Evolutionary conservation across 2,329 filamentous ascomycete genomes (phyloP), one percentile per base, ranked within the genome.

Genomic region (Sclerotinia nivalis): DNA sequence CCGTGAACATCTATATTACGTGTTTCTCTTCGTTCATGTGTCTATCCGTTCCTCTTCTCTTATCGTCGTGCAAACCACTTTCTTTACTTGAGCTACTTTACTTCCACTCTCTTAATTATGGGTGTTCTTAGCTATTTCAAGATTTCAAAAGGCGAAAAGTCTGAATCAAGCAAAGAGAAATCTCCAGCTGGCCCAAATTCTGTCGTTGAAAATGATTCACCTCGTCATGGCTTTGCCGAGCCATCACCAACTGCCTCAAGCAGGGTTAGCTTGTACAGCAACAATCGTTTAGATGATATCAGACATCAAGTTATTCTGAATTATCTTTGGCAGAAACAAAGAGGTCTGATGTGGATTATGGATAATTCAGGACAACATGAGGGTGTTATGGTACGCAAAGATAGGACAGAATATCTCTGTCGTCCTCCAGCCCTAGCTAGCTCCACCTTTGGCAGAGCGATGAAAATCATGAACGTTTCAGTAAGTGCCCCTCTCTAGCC

Each of bases 271-370:
- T 20, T 69, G 34, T 37, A 20, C 25, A 64, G 67, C 67, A 69
- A 69, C 37, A 69, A 69, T 64, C 67, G 67, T 43, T 69, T 91
- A 22, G 89, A 92, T 72, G 90, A 92, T 72, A 91, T 93, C 80
- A 92, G 91, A 80, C 89, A 93, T 77, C 91, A 93, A 79, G 90
- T 93, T 72, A 93, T 93, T 90, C 90, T 92, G 70, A 93, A 92
- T 80, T 93, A 92, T 78, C 83, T 94, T 45, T 93, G 92, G 80
- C 91, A 93, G 79, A 90, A 93, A 78, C 91, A 93, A 80, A 93
- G 90, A 76, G 86, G 87, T 18, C 86, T 88, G 72, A 84, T 93
- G 52, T 93, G 91, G 91, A 88, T 93, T 25, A 87, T 87, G 45
- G 89, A 92, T 74, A 87, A 86, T 45, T 88, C 84, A 61, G 89